Evolutionary conservation across 2,329 filamentous ascomycete species (phyloP).

Genomic region (Blastomyces gilchristii): DNA sequence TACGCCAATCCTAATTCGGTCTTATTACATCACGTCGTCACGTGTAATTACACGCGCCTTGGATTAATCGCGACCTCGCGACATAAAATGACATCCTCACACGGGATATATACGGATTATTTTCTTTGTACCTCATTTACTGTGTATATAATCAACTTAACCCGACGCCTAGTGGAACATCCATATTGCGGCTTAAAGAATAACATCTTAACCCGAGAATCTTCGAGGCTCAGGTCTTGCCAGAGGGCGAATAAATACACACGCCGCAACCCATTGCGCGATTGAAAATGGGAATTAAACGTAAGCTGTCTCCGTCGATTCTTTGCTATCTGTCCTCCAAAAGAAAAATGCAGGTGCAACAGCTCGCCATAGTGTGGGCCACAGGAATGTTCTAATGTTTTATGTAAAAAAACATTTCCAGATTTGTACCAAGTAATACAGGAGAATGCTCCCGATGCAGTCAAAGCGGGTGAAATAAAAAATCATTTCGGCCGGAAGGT

Average conservation of each 20-base stretch:
- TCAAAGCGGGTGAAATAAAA: slow-evolving; percentile 97
- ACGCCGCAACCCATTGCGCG: background rate
- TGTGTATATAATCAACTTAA: background rate
- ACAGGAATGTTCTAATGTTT: slow-evolving; percentile 10
- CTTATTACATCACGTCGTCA: background rate
- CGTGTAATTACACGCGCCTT: background rate
- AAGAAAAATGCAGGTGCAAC: slow-evolving; percentile 10
- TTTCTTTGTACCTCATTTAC: background rate
- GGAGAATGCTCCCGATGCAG: slow-evolving; percentile 86
- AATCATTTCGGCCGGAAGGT: slow-evolving; percentile 98
- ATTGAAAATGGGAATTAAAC: slow-evolving; percentile 42
- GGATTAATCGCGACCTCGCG: background rate
- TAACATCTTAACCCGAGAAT: background rate
- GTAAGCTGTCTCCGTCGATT: slow-evolving; percentile 25
- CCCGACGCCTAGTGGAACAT: background rate
- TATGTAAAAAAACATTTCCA: slow-evolving; percentile 16
- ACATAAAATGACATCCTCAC: too few relatives aligned
- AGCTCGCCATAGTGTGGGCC: background rate
- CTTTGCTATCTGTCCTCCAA: slow-evolving; percentile 5
- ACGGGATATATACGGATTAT: background rate
- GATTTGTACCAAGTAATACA: slow-evolving; percentile 72
- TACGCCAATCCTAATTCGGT: background rate
- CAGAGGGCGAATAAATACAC: background rate
- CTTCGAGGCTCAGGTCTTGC: background rate
- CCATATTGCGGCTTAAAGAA: background rate